These are phyloP conservation scores for Aspergillus sclerotiicarbonarius DNA, from an alignment of 495 filamentous ascomycete species.

Conservation along the genomic window DNA sequence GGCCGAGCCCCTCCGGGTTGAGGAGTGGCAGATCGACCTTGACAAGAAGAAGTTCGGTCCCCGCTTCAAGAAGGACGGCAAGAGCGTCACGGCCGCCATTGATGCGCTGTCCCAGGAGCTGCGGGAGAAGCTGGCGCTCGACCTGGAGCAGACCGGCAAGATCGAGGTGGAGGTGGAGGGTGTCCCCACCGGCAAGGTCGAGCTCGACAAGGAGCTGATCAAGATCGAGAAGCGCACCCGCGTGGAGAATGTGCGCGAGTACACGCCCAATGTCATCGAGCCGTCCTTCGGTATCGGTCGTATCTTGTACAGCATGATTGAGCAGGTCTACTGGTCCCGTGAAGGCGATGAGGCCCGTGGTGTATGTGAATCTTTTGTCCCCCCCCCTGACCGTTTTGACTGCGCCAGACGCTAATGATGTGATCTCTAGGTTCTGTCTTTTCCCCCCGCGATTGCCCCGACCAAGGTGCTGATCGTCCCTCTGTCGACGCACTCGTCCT, in stretches of 20 bases:
- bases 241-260: constrained; percentile 69
- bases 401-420: not conserved
- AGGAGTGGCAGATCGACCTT: constrained; percentile 73
- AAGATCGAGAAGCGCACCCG: constrained; percentile 68
- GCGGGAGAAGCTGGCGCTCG: constrained; percentile 65
- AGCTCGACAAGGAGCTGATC: constrained; percentile 68
- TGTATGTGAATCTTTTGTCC: constrained; percentile 40
- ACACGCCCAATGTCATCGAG: constrained; percentile 82
- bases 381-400: constrained; percentile 1
- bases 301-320: constrained; percentile 73
- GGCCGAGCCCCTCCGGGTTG: constrained; percentile 63
- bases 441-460: constrained; percentile 63
- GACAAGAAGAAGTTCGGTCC: constrained; percentile 84
- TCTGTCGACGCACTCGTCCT: constrained; percentile 56
- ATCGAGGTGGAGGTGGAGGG: constrained; percentile 64
- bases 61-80: constrained; percentile 76
- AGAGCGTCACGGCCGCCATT: constrained; percentile 67
- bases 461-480: constrained; percentile 70
- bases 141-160: constrained; percentile 64
- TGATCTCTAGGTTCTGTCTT: constrained; percentile 57
- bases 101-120: constrained; percentile 65
- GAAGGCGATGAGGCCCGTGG: constrained; percentile 61
- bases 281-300: constrained; percentile 83
- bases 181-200: constrained; percentile 62
- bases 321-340: constrained; percentile 77